Conservation (phyloP, 1,139 yeast species). For the Saccharomyces hybrid region DNA sequence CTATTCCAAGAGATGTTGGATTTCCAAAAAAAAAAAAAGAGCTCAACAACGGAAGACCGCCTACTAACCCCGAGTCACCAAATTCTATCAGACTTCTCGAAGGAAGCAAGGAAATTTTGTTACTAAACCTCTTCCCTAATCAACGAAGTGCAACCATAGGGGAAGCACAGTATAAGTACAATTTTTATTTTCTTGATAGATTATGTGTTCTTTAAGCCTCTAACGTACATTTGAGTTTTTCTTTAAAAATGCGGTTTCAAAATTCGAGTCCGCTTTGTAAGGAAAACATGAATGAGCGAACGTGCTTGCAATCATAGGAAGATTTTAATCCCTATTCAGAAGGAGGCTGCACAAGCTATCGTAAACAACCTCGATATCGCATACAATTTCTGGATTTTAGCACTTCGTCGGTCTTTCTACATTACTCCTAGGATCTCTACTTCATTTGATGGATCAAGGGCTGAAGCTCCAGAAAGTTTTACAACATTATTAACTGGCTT, state of each 20-base stretch:
- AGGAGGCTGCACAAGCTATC: not conserved
- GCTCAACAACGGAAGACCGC: slow-evolving; percentile 1
- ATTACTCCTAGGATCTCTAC: not conserved
- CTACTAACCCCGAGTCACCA: not conserved
- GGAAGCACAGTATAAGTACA: not conserved
- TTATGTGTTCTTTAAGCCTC: not conserved
- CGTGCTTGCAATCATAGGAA: not conserved
- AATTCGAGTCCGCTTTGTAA: not conserved
- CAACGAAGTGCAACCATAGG: not conserved
- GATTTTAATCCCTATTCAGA: not conserved
- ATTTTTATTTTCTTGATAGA: not conserved
- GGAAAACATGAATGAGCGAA: slow-evolving; percentile 1
- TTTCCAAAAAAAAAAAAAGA: not conserved
- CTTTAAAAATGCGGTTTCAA: not conserved
- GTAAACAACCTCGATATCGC: not conserved
- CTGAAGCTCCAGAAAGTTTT: not conserved
- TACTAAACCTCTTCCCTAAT: not conserved
- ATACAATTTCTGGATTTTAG: not conserved
- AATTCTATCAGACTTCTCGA: not conserved
- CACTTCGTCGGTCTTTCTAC: not conserved
- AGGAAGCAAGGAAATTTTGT: not conserved
- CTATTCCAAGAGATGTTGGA: slow-evolving; percentile 1
- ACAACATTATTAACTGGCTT: not conserved
- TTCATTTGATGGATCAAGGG: not conserved
- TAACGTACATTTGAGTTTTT: not conserved